A percentile compares a stretch with the other conserved stretches of the same genome.
These are phyloP conservation scores for Noccaea caerulescens DNA, from an alignment of 345 rosid genomes.

Conservation along the genomic window DNA sequence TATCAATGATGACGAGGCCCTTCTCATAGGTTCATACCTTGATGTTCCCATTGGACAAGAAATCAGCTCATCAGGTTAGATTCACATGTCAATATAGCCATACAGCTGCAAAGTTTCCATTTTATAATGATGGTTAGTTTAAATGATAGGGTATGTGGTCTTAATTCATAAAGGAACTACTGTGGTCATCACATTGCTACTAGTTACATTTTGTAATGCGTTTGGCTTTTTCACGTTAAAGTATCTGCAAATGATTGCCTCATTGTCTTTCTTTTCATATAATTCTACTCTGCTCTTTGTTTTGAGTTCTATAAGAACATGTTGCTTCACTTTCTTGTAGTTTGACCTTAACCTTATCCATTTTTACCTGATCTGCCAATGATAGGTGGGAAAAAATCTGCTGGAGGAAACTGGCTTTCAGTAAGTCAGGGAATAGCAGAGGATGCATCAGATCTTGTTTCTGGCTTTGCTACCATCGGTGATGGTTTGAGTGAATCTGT, in stretches of 20 bases:
- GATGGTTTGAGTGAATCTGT: constrained; percentile 94
- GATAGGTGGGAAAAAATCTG: constrained; percentile 78
- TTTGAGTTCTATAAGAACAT: constrained; percentile 22
- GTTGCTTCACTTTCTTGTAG: constrained; percentile 22
- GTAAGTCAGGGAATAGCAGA: constrained; percentile 97
- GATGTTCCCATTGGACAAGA: constrained; percentile 98
- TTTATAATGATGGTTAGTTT: constrained; percentile 11
- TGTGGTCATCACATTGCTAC: constrained; percentile 1
- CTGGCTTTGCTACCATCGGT: constrained; percentile 97
- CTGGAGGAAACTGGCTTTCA: constrained; percentile 95
- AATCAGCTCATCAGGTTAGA: constrained; percentile 83
- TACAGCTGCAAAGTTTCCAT: constrained; percentile 1
- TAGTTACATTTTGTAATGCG: background rate
- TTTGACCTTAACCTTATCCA: constrained; percentile 3
- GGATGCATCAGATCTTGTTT: constrained; percentile 95
- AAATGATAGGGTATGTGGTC: background rate
- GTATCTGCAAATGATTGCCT: constrained; percentile 14
- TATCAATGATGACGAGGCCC: constrained; percentile 61
- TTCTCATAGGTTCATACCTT: constrained; percentile 82
- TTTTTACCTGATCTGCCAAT: constrained; percentile 13
- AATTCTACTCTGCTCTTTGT: background rate
- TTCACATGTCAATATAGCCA: background rate
- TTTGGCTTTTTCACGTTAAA: background rate
- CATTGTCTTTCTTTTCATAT: background rate
- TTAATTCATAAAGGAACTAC: background rate